Conservation (phyloP, 345 rosid genomes). For the Lumnitzera racemosa region DNA sequence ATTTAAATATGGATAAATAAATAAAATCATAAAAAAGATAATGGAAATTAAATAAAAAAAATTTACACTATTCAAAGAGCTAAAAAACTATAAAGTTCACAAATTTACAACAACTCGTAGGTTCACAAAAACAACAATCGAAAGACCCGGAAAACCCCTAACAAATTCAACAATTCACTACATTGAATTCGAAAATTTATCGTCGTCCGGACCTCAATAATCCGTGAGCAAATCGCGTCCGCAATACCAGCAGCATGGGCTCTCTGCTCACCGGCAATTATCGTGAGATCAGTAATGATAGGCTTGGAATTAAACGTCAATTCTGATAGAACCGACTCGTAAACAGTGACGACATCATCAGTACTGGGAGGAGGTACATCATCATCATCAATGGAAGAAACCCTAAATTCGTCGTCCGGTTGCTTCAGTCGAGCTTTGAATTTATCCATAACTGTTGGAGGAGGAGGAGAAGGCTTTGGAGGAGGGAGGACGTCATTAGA, state of each 20-base stretch:
- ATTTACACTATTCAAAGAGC: no score
- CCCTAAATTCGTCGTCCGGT: slow-evolving; percentile 44
- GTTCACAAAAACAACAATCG: not conserved
- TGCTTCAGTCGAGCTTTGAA: slow-evolving; percentile 62
- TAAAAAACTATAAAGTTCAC: no score
- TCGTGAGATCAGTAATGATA: slow-evolving; percentile 91
- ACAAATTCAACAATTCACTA: slow-evolving; percentile 4
- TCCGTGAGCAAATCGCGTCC: slow-evolving; percentile 74
- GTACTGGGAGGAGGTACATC: slow-evolving; percentile 19
- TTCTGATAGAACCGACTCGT: slow-evolving; percentile 60
- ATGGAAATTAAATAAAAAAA: no score
- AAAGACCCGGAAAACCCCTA: slow-evolving; percentile 1
- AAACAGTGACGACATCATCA: slow-evolving; percentile 67
- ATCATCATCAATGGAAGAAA: slow-evolving; percentile 20
- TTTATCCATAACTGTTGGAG: slow-evolving; percentile 50
- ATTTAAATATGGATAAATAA: no score
- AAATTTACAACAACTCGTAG: no score
- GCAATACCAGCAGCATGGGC: slow-evolving; percentile 82
- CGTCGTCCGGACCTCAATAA: slow-evolving; percentile 58
- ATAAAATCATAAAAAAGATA: no score
- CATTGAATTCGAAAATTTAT: slow-evolving; percentile 7
- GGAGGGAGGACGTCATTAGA: slow-evolving; percentile 39
- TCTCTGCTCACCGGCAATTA: slow-evolving; percentile 85
- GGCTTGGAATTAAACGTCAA: slow-evolving; percentile 93
- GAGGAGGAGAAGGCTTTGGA: slow-evolving; percentile 35